Conservation (phyloP, 345 rosid genomes). For the Arabidopsis thaliana region DNA sequence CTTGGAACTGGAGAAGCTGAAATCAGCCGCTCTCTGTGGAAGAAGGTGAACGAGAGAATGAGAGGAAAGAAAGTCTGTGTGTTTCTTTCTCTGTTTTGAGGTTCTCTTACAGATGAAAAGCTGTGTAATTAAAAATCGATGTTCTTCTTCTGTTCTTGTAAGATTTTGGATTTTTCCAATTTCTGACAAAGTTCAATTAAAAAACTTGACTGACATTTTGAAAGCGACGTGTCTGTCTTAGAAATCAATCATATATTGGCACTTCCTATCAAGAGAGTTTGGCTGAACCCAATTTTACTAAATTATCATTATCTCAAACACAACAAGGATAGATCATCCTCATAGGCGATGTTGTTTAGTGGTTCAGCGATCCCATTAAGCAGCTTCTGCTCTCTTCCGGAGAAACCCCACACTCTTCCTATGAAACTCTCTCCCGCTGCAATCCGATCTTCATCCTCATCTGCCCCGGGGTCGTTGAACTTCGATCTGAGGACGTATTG, state of each 20-base stretch:
- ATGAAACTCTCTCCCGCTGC: conserved; percentile 25
- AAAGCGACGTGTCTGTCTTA: too few species aligned
- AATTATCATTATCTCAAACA: too few species aligned
- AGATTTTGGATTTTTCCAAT: too few species aligned
- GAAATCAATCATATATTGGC: too few species aligned
- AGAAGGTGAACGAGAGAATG: not conserved
- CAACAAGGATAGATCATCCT: too few species aligned
- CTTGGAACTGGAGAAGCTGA: conserved; percentile 65
- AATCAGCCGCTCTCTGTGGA: conserved; percentile 15
- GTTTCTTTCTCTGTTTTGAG: not conserved
- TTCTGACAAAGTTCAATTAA: too few species aligned
- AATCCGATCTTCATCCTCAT: conserved; percentile 50
- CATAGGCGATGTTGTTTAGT: conserved; percentile 45
- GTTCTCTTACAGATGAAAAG: not conserved
- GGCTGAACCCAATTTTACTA: too few species aligned
- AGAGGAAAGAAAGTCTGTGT: not conserved
- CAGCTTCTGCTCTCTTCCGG: conserved; percentile 27
- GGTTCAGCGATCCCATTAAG: conserved; percentile 42
- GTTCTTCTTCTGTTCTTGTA: too few species aligned
- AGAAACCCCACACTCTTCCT: conserved; percentile 19
- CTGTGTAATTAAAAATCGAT: not conserved
- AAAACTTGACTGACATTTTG: too few species aligned
- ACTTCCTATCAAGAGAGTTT: too few species aligned
- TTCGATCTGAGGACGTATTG: conserved; percentile 90
- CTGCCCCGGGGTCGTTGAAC: conserved; percentile 47